phyloP scores from a whole-genome alignment of 495 filamentous ascomycete genomes.

The Penicillium bovifimosum region DNA sequence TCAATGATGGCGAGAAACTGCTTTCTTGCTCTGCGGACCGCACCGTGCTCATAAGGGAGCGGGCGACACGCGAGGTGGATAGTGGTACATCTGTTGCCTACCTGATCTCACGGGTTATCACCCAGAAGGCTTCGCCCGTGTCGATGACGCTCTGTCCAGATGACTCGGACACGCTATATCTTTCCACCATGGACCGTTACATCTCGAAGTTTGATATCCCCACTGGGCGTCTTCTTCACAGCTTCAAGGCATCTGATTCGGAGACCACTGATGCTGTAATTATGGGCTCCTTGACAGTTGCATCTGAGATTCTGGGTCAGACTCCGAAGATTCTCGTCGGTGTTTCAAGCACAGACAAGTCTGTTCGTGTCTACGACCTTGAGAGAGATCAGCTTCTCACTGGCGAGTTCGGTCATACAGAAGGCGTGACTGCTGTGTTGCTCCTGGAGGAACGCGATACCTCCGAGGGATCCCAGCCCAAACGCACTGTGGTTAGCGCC shows the following conservation, averaged over 20 bases:
- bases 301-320: slow-evolving; percentile 32
- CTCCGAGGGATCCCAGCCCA: slow-evolving; percentile 29
- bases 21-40: slow-evolving; percentile 87
- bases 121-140: slow-evolving; percentile 76
- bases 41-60: slow-evolving; percentile 70
- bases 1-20: slow-evolving; percentile 59
- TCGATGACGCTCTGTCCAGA: slow-evolving; percentile 68
- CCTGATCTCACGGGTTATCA: slow-evolving; percentile 66
- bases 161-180: slow-evolving; percentile 53
- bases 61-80: slow-evolving; percentile 60
- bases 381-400: slow-evolving; percentile 70
- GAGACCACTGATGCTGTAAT: slow-evolving; percentile 76
- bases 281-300: slow-evolving; percentile 65
- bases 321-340: slow-evolving; percentile 61
- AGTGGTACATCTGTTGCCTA: slow-evolving; percentile 67
- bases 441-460: slow-evolving; percentile 53
- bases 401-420: slow-evolving; percentile 90
- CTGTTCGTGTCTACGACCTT: slow-evolving; percentile 80
- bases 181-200: slow-evolving; percentile 79
- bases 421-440: slow-evolving; percentile 79
- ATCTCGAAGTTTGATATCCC: slow-evolving; percentile 69
- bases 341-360: slow-evolving; percentile 90
- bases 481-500: slow-evolving; percentile 61
- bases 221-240: slow-evolving; percentile 61
- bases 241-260: slow-evolving; percentile 76